Conservation (phyloP, 2,329 filamentous ascomycete species). For the Fusarium chlamydosporum region DNA sequence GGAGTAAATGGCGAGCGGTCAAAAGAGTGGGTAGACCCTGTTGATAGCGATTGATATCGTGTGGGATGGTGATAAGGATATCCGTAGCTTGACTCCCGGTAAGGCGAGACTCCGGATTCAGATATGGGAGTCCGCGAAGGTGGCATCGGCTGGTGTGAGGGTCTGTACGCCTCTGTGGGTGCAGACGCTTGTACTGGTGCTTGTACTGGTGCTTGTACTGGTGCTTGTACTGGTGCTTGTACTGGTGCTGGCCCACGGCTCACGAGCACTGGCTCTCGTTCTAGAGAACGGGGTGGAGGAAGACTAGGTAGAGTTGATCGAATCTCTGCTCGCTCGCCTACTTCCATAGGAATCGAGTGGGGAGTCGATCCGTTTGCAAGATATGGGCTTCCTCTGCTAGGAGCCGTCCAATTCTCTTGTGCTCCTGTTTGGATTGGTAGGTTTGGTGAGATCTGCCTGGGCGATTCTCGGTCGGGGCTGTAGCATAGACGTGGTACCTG, state of each 20-base stretch:
- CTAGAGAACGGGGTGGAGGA: conserved; percentile 56
- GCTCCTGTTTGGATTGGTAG: conserved; percentile 45
- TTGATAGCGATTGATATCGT: conserved; percentile 62
- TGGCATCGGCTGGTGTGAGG: conserved; percentile 47
- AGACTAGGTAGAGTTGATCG: conserved; percentile 60
- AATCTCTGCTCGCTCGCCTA: conserved; percentile 55
- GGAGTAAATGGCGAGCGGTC: conserved; percentile 63
- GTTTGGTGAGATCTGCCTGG: conserved; percentile 57
- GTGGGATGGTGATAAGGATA: conserved; percentile 61
- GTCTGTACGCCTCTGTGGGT: conserved; percentile 57
- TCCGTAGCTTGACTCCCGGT: conserved; percentile 55
- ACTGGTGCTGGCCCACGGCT: conserved; percentile 51
- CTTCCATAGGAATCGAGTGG: conserved; percentile 54
- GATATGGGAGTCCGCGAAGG: conserved; percentile 49
- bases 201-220: conserved; percentile 48
- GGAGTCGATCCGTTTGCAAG: conserved; percentile 47
- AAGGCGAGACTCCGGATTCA: conserved; percentile 54
- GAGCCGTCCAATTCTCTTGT: conserved; percentile 56
- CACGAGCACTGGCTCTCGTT: conserved; percentile 54
- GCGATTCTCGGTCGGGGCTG: conserved; percentile 53
- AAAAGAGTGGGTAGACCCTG: conserved; percentile 60
- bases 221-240: conserved; percentile 46
- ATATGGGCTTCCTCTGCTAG: conserved; percentile 55
- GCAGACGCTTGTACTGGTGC: conserved; percentile 50
- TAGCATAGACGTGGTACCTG: conserved; percentile 64